A percentile compares a stretch with the other conserved stretches of the same genome.
Conservation (phyloP, 176 grass and related monocot species). For the Aegilops tauschii region DNA sequence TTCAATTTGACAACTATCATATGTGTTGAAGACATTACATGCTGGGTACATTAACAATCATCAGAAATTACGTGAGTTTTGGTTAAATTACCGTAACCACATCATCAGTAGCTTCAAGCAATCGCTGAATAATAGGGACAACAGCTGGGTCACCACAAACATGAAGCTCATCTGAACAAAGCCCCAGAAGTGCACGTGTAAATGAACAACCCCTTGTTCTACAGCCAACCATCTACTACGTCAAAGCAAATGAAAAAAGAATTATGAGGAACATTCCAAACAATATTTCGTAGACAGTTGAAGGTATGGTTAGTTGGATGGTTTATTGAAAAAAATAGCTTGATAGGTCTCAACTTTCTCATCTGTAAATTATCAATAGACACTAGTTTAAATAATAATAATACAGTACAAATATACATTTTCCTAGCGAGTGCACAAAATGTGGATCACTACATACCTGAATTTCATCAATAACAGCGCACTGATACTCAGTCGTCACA, state of each 20-base stretch:
- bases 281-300: conserved; percentile 4
- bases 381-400: background rate
- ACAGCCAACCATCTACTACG: conserved; percentile 87
- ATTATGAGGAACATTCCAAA: conserved; percentile 19
- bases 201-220: conserved; percentile 88
- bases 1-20: conserved; percentile 12
- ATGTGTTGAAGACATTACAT: background rate
- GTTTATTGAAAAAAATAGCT: conserved; percentile 18
- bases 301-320: conserved; percentile 13
- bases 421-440: conserved; percentile 22
- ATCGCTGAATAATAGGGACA: conserved; percentile 88
- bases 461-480: conserved; percentile 97
- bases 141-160: conserved; percentile 91
- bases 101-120: conserved; percentile 88
- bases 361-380: background rate
- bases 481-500: conserved; percentile 70
- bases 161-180: conserved; percentile 97
- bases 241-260: conserved; percentile 32
- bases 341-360: background rate
- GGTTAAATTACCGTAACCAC: conserved; percentile 65
- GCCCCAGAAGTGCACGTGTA: conserved; percentile 88
- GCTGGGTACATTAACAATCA: background rate
- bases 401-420: background rate
- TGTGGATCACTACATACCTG: conserved; percentile 54
- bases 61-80: conserved; percentile 1